These are phyloP conservation scores for Physcomitrium patens DNA, from an alignment of 225 moss, liverwort and hornwort genomes.

Conservation along the genomic window DNA sequence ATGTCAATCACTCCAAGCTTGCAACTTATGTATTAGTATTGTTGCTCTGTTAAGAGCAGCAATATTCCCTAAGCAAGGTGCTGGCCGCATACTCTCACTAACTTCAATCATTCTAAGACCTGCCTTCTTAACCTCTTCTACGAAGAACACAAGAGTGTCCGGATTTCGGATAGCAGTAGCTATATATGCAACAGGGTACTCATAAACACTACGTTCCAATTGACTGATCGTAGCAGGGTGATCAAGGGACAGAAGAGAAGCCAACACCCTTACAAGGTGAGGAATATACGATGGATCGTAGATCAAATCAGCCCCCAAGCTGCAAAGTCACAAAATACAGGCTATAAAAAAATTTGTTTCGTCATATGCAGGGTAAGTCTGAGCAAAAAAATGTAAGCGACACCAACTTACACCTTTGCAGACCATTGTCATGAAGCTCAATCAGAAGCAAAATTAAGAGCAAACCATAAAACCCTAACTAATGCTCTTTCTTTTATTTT, in stretches of 20 bases:
- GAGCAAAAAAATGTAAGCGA: too few relatives aligned
- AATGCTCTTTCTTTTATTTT: too few relatives aligned
- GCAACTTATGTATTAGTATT: constrained; percentile 64
- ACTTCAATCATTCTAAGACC: constrained; percentile 72
- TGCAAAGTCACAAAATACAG: constrained; percentile 32
- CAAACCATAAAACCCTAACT: too few relatives aligned
- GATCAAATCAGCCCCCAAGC: constrained; percentile 88
- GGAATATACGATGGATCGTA: constrained; percentile 75
- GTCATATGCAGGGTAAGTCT: too few relatives aligned
- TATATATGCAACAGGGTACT: constrained; percentile 75
- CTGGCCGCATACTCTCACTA: constrained; percentile 51
- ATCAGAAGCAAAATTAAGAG: too few relatives aligned
- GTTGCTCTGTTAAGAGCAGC: constrained; percentile 52
- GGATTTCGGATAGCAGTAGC: constrained; percentile 78
- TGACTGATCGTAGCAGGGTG: constrained; percentile 38
- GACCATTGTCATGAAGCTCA: too few relatives aligned
- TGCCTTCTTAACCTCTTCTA: constrained; percentile 52
- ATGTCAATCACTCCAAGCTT: constrained; percentile 50
- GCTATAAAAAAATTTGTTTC: background rate
- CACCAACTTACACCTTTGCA: too few relatives aligned
- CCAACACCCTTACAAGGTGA: constrained; percentile 63
- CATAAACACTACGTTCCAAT: constrained; percentile 40
- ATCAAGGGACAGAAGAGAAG: constrained; percentile 58
- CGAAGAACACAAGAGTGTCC: constrained; percentile 58
- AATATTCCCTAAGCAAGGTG: constrained; percentile 51